Percentiles rank a stretch among this genome's conserved stretches.
Evolutionary conservation across 495 filamentous ascomycete genomes (phyloP).

Genomic region (Hypoxylon intermedium): DNA sequence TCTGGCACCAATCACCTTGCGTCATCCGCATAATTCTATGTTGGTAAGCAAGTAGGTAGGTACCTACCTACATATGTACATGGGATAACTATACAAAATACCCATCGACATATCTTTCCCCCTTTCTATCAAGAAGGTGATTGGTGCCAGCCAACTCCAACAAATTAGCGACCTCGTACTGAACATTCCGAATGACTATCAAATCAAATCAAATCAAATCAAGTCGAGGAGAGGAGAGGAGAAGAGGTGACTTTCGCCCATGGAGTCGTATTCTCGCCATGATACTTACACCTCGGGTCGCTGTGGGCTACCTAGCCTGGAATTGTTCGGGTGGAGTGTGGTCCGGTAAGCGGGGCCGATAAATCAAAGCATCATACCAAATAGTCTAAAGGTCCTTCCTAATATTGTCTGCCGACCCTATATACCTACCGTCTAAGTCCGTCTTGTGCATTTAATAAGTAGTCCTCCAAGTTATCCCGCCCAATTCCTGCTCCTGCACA

Average conservation of each 20-base stretch:
- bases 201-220: too few relatives aligned
- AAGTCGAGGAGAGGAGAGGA: too few relatives aligned
- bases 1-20: too few relatives aligned
- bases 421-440: background rate
- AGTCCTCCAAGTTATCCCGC: background rate
- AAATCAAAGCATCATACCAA: slow-evolving; percentile 42
- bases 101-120: too few relatives aligned
- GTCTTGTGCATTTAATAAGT: too few relatives aligned
- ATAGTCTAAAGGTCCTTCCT: slow-evolving; percentile 25
- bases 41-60: too few relatives aligned
- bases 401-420: slow-evolving; percentile 17
- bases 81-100: too few relatives aligned
- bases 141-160: slow-evolving; percentile 9
- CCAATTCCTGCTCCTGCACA: background rate
- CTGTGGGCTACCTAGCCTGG: slow-evolving; percentile 4
- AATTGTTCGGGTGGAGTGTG: slow-evolving; percentile 20
- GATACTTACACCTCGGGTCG: background rate
- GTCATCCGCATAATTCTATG: slow-evolving; percentile 16
- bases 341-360: slow-evolving; percentile 36
- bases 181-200: slow-evolving; percentile 4
- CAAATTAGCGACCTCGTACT: slow-evolving; percentile 15
- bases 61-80: too few relatives aligned
- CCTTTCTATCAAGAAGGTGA: slow-evolving; percentile 4
- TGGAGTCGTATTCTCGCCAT: background rate
- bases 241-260: too few relatives aligned